These are phyloP conservation scores for Eutrema yunnanense DNA, from an alignment of 345 rosid species.

Conservation along the genomic window DNA sequence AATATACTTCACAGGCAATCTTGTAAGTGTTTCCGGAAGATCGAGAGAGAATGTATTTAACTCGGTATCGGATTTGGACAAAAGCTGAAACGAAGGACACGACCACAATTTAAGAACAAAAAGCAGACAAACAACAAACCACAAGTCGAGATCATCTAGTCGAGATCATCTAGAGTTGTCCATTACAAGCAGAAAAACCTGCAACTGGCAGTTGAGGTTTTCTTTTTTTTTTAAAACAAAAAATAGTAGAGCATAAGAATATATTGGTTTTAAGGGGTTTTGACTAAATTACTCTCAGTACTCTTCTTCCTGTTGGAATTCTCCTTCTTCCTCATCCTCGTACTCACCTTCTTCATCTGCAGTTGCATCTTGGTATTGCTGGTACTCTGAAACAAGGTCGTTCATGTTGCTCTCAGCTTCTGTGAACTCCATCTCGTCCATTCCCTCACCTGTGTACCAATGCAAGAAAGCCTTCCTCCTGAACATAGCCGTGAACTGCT, in stretches of 20 bases:
- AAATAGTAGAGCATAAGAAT: not conserved
- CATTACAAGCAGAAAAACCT: not conserved
- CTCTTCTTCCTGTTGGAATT: slow-evolving; percentile 13
- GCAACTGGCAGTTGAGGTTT: not conserved
- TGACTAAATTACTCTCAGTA: not conserved
- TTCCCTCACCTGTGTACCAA: too few relatives aligned
- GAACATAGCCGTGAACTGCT: too few relatives aligned
- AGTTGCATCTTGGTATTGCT: not conserved
- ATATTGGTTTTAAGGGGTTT: not conserved
- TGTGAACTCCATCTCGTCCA: too few relatives aligned
- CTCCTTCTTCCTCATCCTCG: slow-evolving; percentile 12
- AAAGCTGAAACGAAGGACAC: not conserved
- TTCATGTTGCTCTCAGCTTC: not conserved
- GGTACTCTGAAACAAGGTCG: slow-evolving; percentile 29
- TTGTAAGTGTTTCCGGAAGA: too few relatives aligned
- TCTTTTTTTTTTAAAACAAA: not conserved
- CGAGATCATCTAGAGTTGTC: not conserved
- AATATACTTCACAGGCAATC: too few relatives aligned
- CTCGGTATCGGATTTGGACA: too few relatives aligned
- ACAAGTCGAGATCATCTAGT: not conserved
- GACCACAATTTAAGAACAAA: not conserved
- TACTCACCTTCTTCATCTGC: slow-evolving; percentile 5
- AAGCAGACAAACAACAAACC: not conserved
- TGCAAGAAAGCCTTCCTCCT: too few relatives aligned
- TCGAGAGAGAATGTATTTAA: too few relatives aligned